Conservation (phyloP, 176 grass and related monocot species). For the Chloris gayana region DNA sequence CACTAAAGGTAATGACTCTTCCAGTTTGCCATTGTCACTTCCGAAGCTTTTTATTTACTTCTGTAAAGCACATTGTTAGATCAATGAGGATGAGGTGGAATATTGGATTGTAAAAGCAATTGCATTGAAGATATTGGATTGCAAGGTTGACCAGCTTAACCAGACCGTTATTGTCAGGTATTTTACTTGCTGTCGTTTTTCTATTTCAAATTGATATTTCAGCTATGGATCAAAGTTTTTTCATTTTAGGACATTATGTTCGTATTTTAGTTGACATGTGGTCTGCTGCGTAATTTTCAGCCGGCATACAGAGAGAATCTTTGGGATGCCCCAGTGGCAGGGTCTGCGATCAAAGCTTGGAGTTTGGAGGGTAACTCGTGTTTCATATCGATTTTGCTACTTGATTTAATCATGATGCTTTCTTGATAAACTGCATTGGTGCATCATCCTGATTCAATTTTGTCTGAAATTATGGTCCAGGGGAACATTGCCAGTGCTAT, state of each 20-base stretch:
- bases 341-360: constrained; percentile 80
- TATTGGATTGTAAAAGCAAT: constrained; percentile 97
- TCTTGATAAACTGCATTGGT: background rate
- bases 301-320: constrained; percentile 69
- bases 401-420: background rate
- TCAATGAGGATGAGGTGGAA: constrained; percentile 88
- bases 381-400: background rate
- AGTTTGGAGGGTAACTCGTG: constrained; percentile 71
- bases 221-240: background rate
- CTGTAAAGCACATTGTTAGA: constrained; percentile 43
- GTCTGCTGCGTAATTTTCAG: constrained; percentile 47
- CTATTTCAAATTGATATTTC: background rate
- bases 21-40: constrained; percentile 3
- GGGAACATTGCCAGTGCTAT: constrained; percentile 83
- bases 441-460: background rate
- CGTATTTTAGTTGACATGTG: constrained; percentile 20
- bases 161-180: constrained; percentile 77
- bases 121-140: constrained; percentile 70
- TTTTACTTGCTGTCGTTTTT: background rate
- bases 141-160: constrained; percentile 89
- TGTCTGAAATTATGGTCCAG: constrained; percentile 46
- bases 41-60: background rate
- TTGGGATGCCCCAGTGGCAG: constrained; percentile 81
- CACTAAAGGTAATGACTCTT: constrained; percentile 54
- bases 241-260: background rate